Evolutionary conservation across 345 rosid species (phyloP), one percentile per base, ranked within the genome.

Genomic region (Citrus cavaleriei): DNA sequence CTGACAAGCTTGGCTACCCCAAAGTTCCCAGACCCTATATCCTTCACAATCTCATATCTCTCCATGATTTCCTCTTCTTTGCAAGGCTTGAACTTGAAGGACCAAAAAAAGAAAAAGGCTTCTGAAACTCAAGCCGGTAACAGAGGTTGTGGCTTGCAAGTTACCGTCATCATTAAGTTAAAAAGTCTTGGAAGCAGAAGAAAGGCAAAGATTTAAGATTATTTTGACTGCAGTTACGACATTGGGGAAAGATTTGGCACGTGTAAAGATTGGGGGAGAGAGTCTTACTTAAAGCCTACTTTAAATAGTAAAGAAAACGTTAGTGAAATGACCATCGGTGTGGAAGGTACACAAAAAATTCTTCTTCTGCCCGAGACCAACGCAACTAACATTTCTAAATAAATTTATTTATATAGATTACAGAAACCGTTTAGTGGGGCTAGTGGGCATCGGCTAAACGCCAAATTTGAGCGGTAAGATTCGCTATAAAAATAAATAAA

Each of bases 11-110:
- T 91, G 6, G 95, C 93, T 40, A 88, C 95, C 54, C 91, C 92
- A 42, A 91, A 91, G 61, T 90, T 91, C 80, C 95, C 92, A 81
- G 88, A 86, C 37, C 93, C 93, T 58, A 91, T 91, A 78, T 85
- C 88, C 51, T 91, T 90, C 75, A 90, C 84, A 74, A 91, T 84
- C 82, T 91, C 93, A 78, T 86, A 91, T 60, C 90, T 86, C 78
- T 91, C 95, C 91, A 90, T 91, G 5, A 37, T 71, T 74, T 40
- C 25, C 58, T 62, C 35, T 61, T 40, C 65, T 51, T 12, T 19
- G 21, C 9, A 12, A 54, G 60, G 25, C 25, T 51, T 51, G 24
- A 18, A 42, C 14, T 46, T 46, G 51, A 51, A 51, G 28, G 21
- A 46, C 51, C 1, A 10, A 3, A 13, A 8, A 42, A 74, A 59